phyloP scores from a whole-genome alignment of 192 early-diverging fungal species.

The Backusella sp. region DNA sequence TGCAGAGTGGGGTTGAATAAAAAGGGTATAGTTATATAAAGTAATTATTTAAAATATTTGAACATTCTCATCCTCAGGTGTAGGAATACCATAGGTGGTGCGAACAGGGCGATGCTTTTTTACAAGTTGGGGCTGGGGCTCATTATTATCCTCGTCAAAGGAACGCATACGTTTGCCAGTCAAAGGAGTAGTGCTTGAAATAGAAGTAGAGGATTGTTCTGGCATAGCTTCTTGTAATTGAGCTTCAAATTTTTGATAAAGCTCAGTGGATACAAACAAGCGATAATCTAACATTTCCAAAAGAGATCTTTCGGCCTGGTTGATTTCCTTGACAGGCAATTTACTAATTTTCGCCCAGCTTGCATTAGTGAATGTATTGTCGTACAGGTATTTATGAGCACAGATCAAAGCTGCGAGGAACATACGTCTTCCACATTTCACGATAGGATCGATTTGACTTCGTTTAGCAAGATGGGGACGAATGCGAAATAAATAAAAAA shows the following conservation, averaged over 20 bases:
- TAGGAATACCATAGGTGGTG: conserved; percentile 4
- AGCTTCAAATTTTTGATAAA: conserved; percentile 16
- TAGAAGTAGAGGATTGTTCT: background rate
- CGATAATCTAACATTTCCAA: conserved; percentile 79
- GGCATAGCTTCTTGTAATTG: conserved; percentile 15
- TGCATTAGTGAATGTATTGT: conserved; percentile 83
- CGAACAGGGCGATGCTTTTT: background rate
- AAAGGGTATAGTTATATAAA: background rate
- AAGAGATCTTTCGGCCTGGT: conserved; percentile 80
- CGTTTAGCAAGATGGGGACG: conserved; percentile 20
- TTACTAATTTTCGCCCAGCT: conserved; percentile 90
- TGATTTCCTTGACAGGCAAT: conserved; percentile 76
- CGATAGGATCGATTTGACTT: conserved; percentile 28
- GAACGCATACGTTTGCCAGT: background rate
- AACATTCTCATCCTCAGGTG: conserved; percentile 17
- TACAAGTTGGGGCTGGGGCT: background rate
- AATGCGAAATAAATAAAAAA: conserved; percentile 51
- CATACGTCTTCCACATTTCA: conserved; percentile 77
- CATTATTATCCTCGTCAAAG: background rate
- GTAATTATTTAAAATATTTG: background rate
- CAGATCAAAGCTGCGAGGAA: conserved; percentile 85
- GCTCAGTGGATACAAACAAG: conserved; percentile 53
- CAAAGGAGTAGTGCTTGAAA: background rate
- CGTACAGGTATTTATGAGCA: conserved; percentile 87
- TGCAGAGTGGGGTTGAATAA: background rate